A percentile compares a stretch with the other conserved stretches of the same genome.
phyloP scores from a whole-genome alignment of 2,329 filamentous ascomycete species.

The Fusarium robinianum region DNA sequence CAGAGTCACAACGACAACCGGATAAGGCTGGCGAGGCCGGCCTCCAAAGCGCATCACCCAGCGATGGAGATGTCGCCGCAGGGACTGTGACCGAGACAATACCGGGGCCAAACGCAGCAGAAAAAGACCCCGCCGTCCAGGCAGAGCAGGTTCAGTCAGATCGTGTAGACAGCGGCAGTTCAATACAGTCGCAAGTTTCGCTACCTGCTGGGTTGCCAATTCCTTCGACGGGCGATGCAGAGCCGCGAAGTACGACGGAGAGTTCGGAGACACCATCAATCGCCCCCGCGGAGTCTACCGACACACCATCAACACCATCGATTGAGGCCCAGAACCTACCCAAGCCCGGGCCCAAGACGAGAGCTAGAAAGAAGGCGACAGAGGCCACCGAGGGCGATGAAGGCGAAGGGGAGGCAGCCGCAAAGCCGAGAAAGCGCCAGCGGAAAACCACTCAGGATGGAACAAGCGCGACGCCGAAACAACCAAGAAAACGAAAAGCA shows the following conservation, averaged over 20 bases:
- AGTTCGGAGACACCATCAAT: constrained; percentile 19
- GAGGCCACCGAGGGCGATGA: constrained; percentile 18
- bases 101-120: constrained; percentile 2
- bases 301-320: constrained; percentile 10
- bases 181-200: neutral
- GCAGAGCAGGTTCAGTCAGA: constrained; percentile 11
- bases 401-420: constrained; percentile 23
- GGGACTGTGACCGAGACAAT: neutral
- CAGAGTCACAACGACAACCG: constrained; percentile 1
- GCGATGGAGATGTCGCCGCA: neutral
- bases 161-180: neutral
- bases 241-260: constrained; percentile 19
- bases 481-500: constrained; percentile 37
- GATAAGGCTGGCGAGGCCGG: neutral
- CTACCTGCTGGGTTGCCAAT: constrained; percentile 14
- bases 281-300: constrained; percentile 12
- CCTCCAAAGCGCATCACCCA: neutral
- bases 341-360: constrained; percentile 22
- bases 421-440: constrained; percentile 41
- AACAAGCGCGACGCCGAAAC: constrained; percentile 23
- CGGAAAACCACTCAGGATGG: constrained; percentile 37
- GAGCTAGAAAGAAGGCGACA: constrained; percentile 23
- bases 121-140: constrained; percentile 11
- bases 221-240: constrained; percentile 21
- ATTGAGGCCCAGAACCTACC: constrained; percentile 10